Evolutionary conservation across 75 land plant species (phyloP), one percentile per base, ranked within the genome.

Genomic region (Picea sitchensis): DNA sequence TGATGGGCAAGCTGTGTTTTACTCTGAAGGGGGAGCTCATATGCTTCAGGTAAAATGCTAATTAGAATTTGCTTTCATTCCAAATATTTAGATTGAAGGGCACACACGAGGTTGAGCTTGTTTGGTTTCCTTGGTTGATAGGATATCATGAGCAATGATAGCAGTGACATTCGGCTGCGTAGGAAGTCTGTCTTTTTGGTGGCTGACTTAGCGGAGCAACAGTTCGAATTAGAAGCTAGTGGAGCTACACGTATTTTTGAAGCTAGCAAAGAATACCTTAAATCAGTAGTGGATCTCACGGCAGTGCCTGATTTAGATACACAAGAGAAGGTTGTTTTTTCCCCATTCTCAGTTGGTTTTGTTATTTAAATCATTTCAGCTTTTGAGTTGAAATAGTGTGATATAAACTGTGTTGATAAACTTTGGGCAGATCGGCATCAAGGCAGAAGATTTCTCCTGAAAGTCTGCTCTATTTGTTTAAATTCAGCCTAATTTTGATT

Each of bases 251-350:
- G 84, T 11, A 77, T 80, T 17, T 85, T 88, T 13, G 23, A 38
- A 71, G 59, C 86, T 44, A 65, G 84, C 56, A 83, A 61, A 8
- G 44, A 79, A 32, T 84, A 92, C 65, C 82, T 95, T 76, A 92
- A 93, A 84, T 80, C 94, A 59, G 92, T 96, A 65, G 98, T 96
- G 77, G 87, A 90, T 73, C 80, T 95, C 30, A 72, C 82, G 2
- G 82, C 79, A 64, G 80, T 88, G 58, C n/a, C 84, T 61, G 98
- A 96, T 76, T 84, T 96, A 80, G 99, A 96, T 85, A 91, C 92
- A 21, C 98, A 92, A 84, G 99, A 96, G 58, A 96, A 95, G 99
- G 99, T 92, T 51, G 54, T 9, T 23, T 20, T n/a, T 72, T 51
- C 23, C 54, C 21, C 47, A 1, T 8, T 31, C 67, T 64, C 12